Percentiles rank a stretch among this genome's conserved stretches.
Conservation (phyloP, 352 stramenopile species). For the Phytophthora pisi region DNA sequence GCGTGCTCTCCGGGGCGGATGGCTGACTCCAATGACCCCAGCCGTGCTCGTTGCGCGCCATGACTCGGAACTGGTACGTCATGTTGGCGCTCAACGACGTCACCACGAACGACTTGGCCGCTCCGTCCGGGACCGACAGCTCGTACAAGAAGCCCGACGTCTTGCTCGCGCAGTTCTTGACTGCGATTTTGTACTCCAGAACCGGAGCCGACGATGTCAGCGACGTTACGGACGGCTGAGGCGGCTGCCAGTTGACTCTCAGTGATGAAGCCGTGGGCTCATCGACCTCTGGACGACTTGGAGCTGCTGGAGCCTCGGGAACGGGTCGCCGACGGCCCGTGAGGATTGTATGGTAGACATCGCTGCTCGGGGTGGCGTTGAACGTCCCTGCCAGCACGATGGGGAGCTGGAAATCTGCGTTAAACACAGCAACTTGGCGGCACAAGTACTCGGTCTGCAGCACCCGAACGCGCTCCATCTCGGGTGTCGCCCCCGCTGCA, state of each 20-base stretch:
- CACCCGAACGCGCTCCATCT: slow-evolving; percentile 65
- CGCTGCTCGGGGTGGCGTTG: slow-evolving; percentile 75
- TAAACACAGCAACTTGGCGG: slow-evolving; percentile 73
- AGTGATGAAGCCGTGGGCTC: slow-evolving; percentile 57
- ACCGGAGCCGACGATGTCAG: slow-evolving; percentile 26
- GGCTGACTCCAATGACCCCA: slow-evolving; percentile 77
- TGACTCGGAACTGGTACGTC: slow-evolving; percentile 87
- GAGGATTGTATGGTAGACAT: slow-evolving; percentile 82
- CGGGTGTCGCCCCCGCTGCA: slow-evolving; percentile 25
- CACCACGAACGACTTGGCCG: slow-evolving; percentile 37
- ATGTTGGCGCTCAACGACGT: slow-evolving; percentile 75
- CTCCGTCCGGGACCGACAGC: slow-evolving; percentile 35
- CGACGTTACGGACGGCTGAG: slow-evolving; percentile 18
- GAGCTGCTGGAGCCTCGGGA: slow-evolving; percentile 46
- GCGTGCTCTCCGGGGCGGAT: slow-evolving; percentile 59
- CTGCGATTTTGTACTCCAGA: slow-evolving; percentile 58
- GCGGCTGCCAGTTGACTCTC: slow-evolving; percentile 49
- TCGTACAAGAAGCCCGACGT: slow-evolving; percentile 65
- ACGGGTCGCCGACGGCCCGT: slow-evolving; percentile 59
- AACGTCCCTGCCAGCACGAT: slow-evolving; percentile 85
- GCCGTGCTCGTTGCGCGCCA: slow-evolving; percentile 69
- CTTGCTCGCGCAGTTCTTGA: slow-evolving; percentile 67
- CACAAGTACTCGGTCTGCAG: slow-evolving; percentile 77
- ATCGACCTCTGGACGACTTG: slow-evolving; percentile 40
- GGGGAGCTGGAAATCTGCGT: slow-evolving; percentile 83